Percentiles rank a stretch among this genome's conserved stretches.
phyloP scores from a whole-genome alignment of 441 rosid genomes.

The Melastoma candidum region DNA sequence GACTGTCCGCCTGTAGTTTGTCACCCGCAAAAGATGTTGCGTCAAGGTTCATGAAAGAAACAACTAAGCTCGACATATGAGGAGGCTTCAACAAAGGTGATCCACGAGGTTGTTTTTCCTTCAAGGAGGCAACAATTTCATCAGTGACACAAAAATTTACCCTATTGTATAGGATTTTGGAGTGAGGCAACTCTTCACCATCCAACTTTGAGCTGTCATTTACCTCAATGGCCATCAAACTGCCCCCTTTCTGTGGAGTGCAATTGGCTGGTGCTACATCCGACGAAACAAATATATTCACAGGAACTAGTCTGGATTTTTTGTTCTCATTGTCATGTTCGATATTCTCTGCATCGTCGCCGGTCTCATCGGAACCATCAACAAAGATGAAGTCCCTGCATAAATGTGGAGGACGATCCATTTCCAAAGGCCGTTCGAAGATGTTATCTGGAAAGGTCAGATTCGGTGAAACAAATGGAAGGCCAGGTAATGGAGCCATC shows the following conservation, averaged over 20 bases:
- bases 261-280: background rate
- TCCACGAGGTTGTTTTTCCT: too few relatives aligned
- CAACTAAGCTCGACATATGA: background rate
- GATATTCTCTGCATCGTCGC: background rate
- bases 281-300: background rate
- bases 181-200: too few relatives aligned
- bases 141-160: too few relatives aligned
- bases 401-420: background rate
- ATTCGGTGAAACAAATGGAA: slow-evolving; percentile 16
- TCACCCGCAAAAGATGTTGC: background rate
- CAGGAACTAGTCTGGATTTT: background rate
- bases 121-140: too few relatives aligned
- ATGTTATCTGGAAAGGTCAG: slow-evolving; percentile 15
- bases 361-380: background rate
- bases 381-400: slow-evolving; percentile 3
- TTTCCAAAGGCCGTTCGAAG: background rate
- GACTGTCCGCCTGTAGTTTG: slow-evolving; percentile 1
- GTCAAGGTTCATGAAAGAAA: background rate
- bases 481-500: too few relatives aligned
- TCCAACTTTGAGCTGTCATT: too few relatives aligned
- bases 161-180: too few relatives aligned
- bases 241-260: background rate
- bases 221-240: too few relatives aligned
- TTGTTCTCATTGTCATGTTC: background rate
- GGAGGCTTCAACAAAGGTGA: background rate